phyloP scores from a whole-genome alignment of 2,329 filamentous ascomycete genomes.

The Colletotrichum sansevieriae region DNA sequence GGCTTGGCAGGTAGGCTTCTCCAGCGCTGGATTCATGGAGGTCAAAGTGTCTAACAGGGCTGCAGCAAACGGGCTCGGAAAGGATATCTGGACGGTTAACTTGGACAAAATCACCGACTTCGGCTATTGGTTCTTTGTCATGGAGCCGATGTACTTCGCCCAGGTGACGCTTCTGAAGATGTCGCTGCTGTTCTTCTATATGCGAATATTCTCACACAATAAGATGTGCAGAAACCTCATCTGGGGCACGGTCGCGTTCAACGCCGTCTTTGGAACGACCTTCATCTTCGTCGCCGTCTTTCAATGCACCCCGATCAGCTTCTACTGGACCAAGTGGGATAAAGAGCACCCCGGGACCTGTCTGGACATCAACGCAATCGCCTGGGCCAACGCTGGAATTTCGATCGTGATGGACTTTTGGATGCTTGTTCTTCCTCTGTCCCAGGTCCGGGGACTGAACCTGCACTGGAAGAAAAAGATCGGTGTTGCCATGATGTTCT shows the following conservation, averaged over 20 bases:
- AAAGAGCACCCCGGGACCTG: constrained; percentile 61
- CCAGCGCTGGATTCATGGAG: too few relatives aligned
- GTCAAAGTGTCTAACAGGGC: too few relatives aligned
- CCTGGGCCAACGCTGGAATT: constrained; percentile 65
- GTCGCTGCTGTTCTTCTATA: constrained; percentile 67
- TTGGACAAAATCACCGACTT: constrained; percentile 58
- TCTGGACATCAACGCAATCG: constrained; percentile 61
- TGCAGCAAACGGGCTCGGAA: constrained; percentile 58
- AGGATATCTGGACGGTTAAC: constrained; percentile 64
- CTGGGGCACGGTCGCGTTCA: constrained; percentile 57
- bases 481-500: constrained; percentile 64
- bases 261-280: constrained; percentile 53
- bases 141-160: constrained; percentile 60
- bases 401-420: constrained; percentile 66
- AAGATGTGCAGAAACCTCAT: constrained; percentile 54
- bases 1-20: constrained; percentile 43
- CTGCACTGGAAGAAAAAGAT: constrained; percentile 63
- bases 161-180: constrained; percentile 62
- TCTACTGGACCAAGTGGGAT: constrained; percentile 68
- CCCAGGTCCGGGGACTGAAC: constrained; percentile 57
- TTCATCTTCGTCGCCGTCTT: constrained; percentile 61
- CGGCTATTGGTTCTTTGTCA: constrained; percentile 57
- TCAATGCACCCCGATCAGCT: constrained; percentile 64
- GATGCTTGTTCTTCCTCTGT: constrained; percentile 65
- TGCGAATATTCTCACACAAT: constrained; percentile 63